phyloP scores from a whole-genome alignment of 2,329 filamentous ascomycete genomes.

The Lasiodiplodia sp. region DNA sequence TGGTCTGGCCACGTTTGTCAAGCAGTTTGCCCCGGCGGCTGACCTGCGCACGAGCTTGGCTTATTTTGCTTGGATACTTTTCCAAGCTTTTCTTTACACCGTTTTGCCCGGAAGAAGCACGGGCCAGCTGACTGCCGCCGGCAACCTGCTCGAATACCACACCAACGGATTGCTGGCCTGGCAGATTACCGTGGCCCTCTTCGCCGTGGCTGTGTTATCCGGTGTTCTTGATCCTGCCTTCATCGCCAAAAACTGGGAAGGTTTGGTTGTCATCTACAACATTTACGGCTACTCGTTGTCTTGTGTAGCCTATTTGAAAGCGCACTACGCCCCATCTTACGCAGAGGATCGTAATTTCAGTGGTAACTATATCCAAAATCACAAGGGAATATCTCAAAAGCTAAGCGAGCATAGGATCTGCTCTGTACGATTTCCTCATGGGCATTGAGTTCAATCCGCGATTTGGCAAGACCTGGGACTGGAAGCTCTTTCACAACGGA shows the following conservation, averaged over 20 bases:
- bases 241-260: conserved; percentile 28
- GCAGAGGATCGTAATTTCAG: conserved; percentile 29
- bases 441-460: conserved; percentile 63
- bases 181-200: conserved; percentile 16
- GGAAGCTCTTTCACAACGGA: conserved; percentile 44
- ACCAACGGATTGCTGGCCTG: conserved; percentile 28
- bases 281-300: conserved; percentile 25
- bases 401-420: conserved; percentile 23
- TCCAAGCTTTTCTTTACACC: conserved; percentile 29
- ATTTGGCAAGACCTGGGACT: conserved; percentile 45
- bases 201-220: neutral
- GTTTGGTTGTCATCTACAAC: conserved; percentile 26
- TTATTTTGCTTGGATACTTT: conserved; percentile 27
- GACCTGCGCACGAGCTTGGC: conserved; percentile 13
- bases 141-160: conserved; percentile 28
- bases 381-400: neutral
- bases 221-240: conserved; percentile 21
- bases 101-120: conserved; percentile 24
- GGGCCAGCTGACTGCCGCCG: conserved; percentile 27
- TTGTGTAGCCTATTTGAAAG: conserved; percentile 24
- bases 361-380: conserved; percentile 20
- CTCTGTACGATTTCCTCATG: conserved; percentile 65
- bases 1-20: conserved; percentile 19
- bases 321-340: conserved; percentile 27
- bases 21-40: conserved; percentile 21